Percentiles rank a stretch among this genome's conserved stretches.
Conservation (phyloP, 2,329 filamentous ascomycete species). For the Fusarium torreyae region DNA sequence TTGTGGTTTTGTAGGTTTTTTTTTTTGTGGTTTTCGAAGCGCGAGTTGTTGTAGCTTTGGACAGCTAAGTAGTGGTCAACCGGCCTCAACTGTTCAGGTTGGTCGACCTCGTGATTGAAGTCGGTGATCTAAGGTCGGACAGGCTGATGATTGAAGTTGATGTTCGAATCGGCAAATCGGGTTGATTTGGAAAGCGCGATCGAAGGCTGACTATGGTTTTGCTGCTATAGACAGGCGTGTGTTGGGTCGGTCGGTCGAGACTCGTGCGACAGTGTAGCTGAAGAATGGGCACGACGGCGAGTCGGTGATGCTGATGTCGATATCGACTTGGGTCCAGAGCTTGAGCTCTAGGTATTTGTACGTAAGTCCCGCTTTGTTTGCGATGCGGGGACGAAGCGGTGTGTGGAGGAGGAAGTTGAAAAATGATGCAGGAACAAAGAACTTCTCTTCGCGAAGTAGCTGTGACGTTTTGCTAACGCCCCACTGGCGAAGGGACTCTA, state of each 20-base stretch:
- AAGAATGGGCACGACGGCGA: slow-evolving; percentile 12
- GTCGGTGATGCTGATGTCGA: slow-evolving; percentile 10
- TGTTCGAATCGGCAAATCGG: background rate
- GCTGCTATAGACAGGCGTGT: slow-evolving; percentile 13
- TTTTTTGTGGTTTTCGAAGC: slow-evolving; percentile 21
- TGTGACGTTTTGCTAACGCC: slow-evolving; percentile 48
- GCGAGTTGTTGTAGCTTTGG: slow-evolving; percentile 8
- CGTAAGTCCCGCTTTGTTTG: slow-evolving; percentile 8
- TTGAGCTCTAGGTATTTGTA: background rate
- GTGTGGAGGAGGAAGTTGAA: slow-evolving; percentile 1
- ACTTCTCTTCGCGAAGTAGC: slow-evolving; percentile 32
- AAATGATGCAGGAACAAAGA: slow-evolving; percentile 35
- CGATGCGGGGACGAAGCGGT: slow-evolving; percentile 15
- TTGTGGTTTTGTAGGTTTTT: background rate
- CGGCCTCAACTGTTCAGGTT: slow-evolving; percentile 7
- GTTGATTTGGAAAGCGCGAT: slow-evolving; percentile 5
- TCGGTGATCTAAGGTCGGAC: slow-evolving; percentile 1
- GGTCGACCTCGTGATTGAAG: slow-evolving; percentile 7
- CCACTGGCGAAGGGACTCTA: slow-evolving; percentile 36
- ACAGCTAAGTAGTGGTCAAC: slow-evolving; percentile 11
- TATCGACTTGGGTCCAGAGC: slow-evolving; percentile 1
- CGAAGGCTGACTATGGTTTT: slow-evolving; percentile 1
- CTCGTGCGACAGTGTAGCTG: slow-evolving; percentile 18
- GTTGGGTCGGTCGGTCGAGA: slow-evolving; percentile 5
- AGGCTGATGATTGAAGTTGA: background rate